Evolutionary conservation across 495 filamentous ascomycete genomes (phyloP).

Genomic region (Neurospora sp.): DNA sequence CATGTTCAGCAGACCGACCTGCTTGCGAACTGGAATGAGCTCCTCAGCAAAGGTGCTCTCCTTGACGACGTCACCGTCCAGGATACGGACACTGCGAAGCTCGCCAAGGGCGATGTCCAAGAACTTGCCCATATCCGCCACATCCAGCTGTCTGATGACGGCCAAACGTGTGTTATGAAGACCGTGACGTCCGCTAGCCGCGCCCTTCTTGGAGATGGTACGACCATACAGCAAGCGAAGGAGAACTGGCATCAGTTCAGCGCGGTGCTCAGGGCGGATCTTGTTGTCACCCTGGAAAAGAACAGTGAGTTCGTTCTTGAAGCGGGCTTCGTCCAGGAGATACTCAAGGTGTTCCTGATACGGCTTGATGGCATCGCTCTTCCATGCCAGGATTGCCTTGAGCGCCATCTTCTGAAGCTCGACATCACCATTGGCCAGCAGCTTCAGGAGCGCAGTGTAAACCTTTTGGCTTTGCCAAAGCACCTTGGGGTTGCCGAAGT

Average conservation of each 20-base stretch:
- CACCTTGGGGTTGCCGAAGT: conserved; percentile 75
- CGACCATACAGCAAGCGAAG: conserved; percentile 83
- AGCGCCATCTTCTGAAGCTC: conserved; percentile 79
- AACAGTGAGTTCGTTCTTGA: conserved; percentile 81
- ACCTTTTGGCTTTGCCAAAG: conserved; percentile 72
- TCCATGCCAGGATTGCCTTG: conserved; percentile 84
- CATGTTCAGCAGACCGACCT: conserved; percentile 84
- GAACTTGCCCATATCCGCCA: conserved; percentile 64
- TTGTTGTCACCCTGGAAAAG: conserved; percentile 75
- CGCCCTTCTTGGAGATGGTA: conserved; percentile 72
- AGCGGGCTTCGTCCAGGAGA: conserved; percentile 80
- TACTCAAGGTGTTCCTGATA: conserved; percentile 85
- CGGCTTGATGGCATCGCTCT: conserved; percentile 56
- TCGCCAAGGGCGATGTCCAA: conserved; percentile 72
- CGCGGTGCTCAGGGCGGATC: conserved; percentile 62
- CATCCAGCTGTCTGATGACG: conserved; percentile 37
- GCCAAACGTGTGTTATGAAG: conserved; percentile 55
- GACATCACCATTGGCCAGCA: conserved; percentile 76
- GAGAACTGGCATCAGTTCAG: conserved; percentile 69
- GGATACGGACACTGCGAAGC: conserved; percentile 46
- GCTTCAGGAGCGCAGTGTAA: conserved; percentile 56
- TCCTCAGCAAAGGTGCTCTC: conserved; percentile 44
- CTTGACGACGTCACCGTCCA: conserved; percentile 37
- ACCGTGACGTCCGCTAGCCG: conserved; percentile 46
- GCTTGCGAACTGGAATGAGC: conserved; percentile 57